Evolutionary conservation across 805 yeast species (phyloP).

Genomic region (Lachancea sp.): DNA sequence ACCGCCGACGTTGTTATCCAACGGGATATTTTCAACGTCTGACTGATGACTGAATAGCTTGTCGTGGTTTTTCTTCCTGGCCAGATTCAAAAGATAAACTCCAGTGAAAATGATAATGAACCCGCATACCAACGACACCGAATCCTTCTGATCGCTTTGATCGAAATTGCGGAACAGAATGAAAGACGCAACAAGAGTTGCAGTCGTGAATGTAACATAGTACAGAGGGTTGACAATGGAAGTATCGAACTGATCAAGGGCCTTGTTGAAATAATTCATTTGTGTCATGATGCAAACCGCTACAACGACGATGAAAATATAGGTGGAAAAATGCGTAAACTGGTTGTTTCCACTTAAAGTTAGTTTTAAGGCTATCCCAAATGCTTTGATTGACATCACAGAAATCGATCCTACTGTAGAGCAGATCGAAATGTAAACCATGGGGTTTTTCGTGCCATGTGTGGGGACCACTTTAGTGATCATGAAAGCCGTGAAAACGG

Average conservation of each 20-base stretch:
- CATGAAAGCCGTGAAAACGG: slow-evolving; percentile 65
- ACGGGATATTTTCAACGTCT: slow-evolving; percentile 63
- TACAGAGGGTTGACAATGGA: slow-evolving; percentile 87
- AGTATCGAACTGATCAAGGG: slow-evolving; percentile 87
- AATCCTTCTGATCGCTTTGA: slow-evolving; percentile 71
- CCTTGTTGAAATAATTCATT: slow-evolving; percentile 91
- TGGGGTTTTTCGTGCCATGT: slow-evolving; percentile 74
- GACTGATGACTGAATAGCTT: slow-evolving; percentile 42
- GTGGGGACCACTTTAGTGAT: slow-evolving; percentile 77
- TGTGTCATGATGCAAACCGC: slow-evolving; percentile 79
- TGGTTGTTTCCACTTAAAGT: slow-evolving; percentile 83
- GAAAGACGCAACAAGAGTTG: slow-evolving; percentile 79
- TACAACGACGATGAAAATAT: slow-evolving; percentile 71
- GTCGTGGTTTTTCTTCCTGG: slow-evolving; percentile 53
- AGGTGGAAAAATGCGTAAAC: slow-evolving; percentile 77
- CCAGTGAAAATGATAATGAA: slow-evolving; percentile 84
- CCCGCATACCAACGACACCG: slow-evolving; percentile 76
- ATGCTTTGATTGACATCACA: slow-evolving; percentile 88
- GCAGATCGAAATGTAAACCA: slow-evolving; percentile 85
- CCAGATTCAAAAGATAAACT: slow-evolving; percentile 72
- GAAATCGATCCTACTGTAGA: slow-evolving; percentile 86
- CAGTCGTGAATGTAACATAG: slow-evolving; percentile 87
- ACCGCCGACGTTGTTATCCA: slow-evolving; percentile 80
- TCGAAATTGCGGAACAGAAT: slow-evolving; percentile 82
- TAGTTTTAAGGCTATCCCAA: slow-evolving; percentile 84